phyloP scores from a whole-genome alignment of 2,329 filamentous ascomycete genomes.

The Nemania diffusa region DNA sequence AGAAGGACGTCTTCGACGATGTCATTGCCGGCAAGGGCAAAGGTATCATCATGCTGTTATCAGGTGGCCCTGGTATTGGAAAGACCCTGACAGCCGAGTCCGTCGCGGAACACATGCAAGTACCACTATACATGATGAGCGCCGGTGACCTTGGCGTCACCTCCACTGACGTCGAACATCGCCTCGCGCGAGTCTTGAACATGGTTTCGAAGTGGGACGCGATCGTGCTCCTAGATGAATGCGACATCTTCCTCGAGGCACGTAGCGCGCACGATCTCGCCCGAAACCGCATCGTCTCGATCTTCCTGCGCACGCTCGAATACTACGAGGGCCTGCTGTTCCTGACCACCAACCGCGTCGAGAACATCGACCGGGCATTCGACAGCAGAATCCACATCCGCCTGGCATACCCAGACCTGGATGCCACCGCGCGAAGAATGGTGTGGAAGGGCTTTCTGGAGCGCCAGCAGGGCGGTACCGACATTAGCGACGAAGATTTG shows the following conservation, averaged over 20 bases:
- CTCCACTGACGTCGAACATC: slow-evolving; percentile 49
- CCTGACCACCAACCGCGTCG: slow-evolving; percentile 53
- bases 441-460: slow-evolving; percentile 53
- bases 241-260: slow-evolving; percentile 55
- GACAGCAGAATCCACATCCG: slow-evolving; percentile 51
- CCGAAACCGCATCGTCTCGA: slow-evolving; percentile 54
- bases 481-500: slow-evolving; percentile 47
- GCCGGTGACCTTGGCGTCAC: slow-evolving; percentile 53
- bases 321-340: slow-evolving; percentile 54
- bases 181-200: slow-evolving; percentile 49
- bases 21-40: slow-evolving; percentile 51
- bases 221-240: slow-evolving; percentile 57
- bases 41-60: slow-evolving; percentile 52
- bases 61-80: slow-evolving; percentile 52
- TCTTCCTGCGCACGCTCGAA: slow-evolving; percentile 38
- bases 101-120: slow-evolving; percentile 53
- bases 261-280: slow-evolving; percentile 49
- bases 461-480: slow-evolving; percentile 44
- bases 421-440: slow-evolving; percentile 42
- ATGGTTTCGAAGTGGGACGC: slow-evolving; percentile 55
- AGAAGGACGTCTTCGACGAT: slow-evolving; percentile 47
- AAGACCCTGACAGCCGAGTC: slow-evolving; percentile 55
- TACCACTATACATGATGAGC: slow-evolving; percentile 54
- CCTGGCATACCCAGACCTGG: slow-evolving; percentile 49
- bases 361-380: slow-evolving; percentile 52